Evolutionary conservation across 2,329 filamentous ascomycete genomes (phyloP).

Genomic region (Drechmeria coniospora): DNA sequence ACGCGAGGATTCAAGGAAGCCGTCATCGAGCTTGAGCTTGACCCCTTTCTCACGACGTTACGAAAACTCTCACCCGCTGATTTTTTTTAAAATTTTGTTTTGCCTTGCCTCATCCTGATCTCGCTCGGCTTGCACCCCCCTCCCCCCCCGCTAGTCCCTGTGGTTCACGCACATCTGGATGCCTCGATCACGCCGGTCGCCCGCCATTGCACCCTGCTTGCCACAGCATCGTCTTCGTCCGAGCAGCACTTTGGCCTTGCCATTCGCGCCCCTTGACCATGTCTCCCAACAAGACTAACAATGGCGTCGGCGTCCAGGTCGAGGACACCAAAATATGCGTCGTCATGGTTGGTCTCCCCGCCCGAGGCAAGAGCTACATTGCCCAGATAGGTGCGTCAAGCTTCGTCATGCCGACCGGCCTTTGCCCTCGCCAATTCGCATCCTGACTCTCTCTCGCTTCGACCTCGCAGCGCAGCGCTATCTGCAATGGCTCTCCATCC

Average conservation of each 20-base stretch:
- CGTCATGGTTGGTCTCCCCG: conserved; percentile 95
- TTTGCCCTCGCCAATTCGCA: background rate
- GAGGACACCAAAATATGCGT: conserved; percentile 96
- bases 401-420: background rate
- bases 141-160: no score
- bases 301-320: conserved; percentile 65
- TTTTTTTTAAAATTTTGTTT: no score
- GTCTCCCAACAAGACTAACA: conserved; percentile 33
- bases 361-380: conserved; percentile 92
- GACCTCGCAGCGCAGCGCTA: conserved; percentile 62
- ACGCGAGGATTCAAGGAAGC: background rate
- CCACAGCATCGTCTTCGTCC: no score
- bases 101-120: background rate
- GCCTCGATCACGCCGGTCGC: conserved; percentile 2
- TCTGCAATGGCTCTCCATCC: conserved; percentile 90
- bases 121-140: no score
- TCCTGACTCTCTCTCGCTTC: background rate
- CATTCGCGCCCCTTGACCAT: conserved; percentile 15
- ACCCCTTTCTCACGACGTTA: no score
- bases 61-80: no score
- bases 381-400: conserved; percentile 69
- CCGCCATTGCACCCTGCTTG: conserved; percentile 1
- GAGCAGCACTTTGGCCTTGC: no score
- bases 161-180: no score
- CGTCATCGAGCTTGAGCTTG: background rate